These are phyloP conservation scores for Usnea hakonensis DNA, from an alignment of 495 filamentous ascomycete species.

Conservation along the genomic window DNA sequence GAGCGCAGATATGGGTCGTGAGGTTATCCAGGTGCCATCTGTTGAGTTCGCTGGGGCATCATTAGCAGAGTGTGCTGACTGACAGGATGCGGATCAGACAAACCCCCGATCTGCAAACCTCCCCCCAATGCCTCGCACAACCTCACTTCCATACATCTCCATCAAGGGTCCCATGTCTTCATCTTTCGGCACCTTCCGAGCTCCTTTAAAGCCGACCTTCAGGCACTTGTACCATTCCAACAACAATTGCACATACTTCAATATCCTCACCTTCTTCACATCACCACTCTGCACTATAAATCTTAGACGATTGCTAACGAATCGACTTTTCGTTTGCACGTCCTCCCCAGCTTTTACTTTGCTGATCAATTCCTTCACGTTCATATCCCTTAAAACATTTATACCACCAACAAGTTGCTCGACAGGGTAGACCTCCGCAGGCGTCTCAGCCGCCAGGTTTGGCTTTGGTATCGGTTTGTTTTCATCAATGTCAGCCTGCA, in stretches of 20 bases:
- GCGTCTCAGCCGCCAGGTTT: constrained; percentile 61
- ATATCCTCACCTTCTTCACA: constrained; percentile 49
- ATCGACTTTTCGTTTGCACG: constrained; percentile 53
- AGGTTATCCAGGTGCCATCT: constrained; percentile 57
- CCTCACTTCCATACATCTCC: constrained; percentile 47
- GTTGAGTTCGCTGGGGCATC: constrained; percentile 33
- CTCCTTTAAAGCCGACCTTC: constrained; percentile 7
- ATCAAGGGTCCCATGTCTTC: constrained; percentile 44
- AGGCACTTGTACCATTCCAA: constrained; percentile 49
- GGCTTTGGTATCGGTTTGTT: constrained; percentile 71
- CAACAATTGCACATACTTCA: constrained; percentile 59
- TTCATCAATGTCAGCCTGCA: constrained; percentile 59
- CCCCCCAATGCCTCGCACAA: constrained; percentile 59
- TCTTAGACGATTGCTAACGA: constrained; percentile 55
- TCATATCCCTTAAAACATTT: constrained; percentile 40
- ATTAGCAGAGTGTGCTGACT: background rate
- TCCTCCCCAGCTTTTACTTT: constrained; percentile 48
- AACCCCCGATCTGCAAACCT: constrained; percentile 55
- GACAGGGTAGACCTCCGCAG: constrained; percentile 76
- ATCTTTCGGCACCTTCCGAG: constrained; percentile 28
- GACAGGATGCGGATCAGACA: background rate
- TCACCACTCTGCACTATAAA: constrained; percentile 51
- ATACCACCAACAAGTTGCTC: constrained; percentile 55
- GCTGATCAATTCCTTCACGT: constrained; percentile 69
- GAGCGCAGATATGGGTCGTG: constrained; percentile 59